phyloP scores from a whole-genome alignment of 2,329 filamentous ascomycete species.

The Fusarium sp. region DNA sequence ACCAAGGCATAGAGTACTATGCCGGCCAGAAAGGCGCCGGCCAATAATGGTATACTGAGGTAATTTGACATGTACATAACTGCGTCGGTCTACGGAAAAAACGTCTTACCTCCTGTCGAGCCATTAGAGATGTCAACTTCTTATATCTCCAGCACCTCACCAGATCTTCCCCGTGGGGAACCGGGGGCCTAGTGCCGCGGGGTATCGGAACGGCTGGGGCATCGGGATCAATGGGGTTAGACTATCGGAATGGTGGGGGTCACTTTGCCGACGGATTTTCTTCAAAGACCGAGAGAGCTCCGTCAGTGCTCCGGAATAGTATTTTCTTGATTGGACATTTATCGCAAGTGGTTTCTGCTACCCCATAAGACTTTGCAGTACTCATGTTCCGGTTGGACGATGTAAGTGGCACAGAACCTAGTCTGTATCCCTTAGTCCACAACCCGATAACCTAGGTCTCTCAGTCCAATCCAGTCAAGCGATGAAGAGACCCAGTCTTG shows the following conservation, averaged over 20 bases:
- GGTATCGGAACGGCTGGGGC: not conserved
- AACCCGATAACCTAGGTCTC: no score
- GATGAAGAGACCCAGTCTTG: no score
- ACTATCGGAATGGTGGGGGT: not conserved
- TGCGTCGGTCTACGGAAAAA: accelerated
- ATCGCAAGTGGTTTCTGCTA: accelerated
- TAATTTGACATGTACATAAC: not conserved
- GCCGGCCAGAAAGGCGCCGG: not conserved
- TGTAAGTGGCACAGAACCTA: no score
- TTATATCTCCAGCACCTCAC: not conserved
- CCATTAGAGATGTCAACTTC: accelerated
- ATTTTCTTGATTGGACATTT: accelerated
- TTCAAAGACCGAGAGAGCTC: not conserved
- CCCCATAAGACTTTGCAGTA: no score
- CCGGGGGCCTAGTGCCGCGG: not conserved
- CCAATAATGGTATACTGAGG: accelerated
- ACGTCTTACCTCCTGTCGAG: accelerated
- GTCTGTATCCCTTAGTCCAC: no score
- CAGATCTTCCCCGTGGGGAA: not conserved
- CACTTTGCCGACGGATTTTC: not conserved
- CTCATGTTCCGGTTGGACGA: not conserved
- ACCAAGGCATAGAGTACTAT: not conserved
- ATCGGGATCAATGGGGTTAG: not conserved
- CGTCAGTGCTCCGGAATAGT: not conserved
- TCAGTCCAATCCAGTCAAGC: no score